Percentiles rank a stretch among this genome's conserved stretches.
phyloP scores from a whole-genome alignment of 805 yeast genomes.

The Spencermartinsiella europaea region DNA sequence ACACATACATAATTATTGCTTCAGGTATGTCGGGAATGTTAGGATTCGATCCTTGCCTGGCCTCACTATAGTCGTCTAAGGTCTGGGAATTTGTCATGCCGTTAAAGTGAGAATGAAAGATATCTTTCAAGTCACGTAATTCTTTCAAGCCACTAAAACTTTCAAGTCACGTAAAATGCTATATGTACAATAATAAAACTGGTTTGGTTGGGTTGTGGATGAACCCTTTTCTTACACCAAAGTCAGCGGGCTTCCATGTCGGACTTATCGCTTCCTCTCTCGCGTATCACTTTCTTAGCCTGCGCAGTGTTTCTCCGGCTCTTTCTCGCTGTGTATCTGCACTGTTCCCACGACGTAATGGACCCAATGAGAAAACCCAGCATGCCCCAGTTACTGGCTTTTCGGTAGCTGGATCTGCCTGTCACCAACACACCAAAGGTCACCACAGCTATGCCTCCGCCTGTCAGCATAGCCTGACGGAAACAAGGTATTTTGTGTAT shows the following conservation, averaged over 20 bases:
- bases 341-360: slow-evolving; percentile 88
- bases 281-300: slow-evolving; percentile 42
- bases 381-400: slow-evolving; percentile 76
- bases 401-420: slow-evolving; percentile 26
- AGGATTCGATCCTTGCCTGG: neutral
- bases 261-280: too few species aligned
- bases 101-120: too few species aligned
- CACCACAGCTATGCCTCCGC: slow-evolving; percentile 30
- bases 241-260: too few species aligned
- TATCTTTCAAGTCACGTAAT: too few species aligned
- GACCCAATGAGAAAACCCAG: slow-evolving; percentile 77
- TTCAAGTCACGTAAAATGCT: too few species aligned
- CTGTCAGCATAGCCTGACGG: slow-evolving; percentile 34
- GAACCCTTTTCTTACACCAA: too few species aligned
- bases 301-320: slow-evolving; percentile 61
- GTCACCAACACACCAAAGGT: slow-evolving; percentile 28
- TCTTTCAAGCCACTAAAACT: too few species aligned
- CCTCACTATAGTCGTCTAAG: neutral
- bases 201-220: too few species aligned
- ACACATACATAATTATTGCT: slow-evolving; percentile 4
- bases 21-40: neutral
- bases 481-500: slow-evolving; percentile 34
- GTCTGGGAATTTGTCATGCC: too few species aligned
- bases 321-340: slow-evolving; percentile 64
- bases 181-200: too few species aligned